A percentile compares a stretch with the other conserved stretches of the same genome.
phyloP scores from a whole-genome alignment of 169 alveolate genomes.

The Cyclospora cayetanensis region DNA sequence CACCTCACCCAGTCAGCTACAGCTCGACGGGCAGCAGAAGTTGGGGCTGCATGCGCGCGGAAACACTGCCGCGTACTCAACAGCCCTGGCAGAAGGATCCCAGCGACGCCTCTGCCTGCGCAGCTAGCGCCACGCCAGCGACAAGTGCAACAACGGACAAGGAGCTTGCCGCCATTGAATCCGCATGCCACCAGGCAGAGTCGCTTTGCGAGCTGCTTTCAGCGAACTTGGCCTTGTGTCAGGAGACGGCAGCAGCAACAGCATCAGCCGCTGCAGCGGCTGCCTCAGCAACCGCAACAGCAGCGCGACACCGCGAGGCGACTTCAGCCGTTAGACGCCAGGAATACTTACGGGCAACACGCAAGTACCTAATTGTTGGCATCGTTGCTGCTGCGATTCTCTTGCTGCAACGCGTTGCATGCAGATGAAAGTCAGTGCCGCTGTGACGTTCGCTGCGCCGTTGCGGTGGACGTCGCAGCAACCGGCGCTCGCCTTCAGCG shows the following conservation, averaged over 20 bases:
- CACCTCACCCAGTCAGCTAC: neutral
- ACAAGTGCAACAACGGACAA: neutral
- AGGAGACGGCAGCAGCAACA: neutral
- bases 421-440: neutral
- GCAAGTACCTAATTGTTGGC: neutral
- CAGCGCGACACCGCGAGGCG: neutral
- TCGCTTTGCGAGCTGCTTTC: neutral
- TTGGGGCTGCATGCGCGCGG: neutral
- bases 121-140: neutral
- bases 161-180: neutral
- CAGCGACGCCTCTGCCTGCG: neutral
- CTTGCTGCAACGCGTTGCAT: neutral
- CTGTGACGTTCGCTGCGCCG: neutral
- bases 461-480: neutral
- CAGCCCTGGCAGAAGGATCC: neutral
- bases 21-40: slow-evolving; percentile 15
- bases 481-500: neutral
- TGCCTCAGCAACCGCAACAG: neutral
- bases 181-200: slow-evolving; percentile 16
- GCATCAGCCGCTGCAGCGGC: neutral
- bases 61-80: neutral
- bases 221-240: neutral
- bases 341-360: neutral
- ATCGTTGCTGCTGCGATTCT: neutral
- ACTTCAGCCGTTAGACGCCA: neutral